Conservation (phyloP, 352 stramenopile species). For the Pythium rhizo-oryzae region DNA sequence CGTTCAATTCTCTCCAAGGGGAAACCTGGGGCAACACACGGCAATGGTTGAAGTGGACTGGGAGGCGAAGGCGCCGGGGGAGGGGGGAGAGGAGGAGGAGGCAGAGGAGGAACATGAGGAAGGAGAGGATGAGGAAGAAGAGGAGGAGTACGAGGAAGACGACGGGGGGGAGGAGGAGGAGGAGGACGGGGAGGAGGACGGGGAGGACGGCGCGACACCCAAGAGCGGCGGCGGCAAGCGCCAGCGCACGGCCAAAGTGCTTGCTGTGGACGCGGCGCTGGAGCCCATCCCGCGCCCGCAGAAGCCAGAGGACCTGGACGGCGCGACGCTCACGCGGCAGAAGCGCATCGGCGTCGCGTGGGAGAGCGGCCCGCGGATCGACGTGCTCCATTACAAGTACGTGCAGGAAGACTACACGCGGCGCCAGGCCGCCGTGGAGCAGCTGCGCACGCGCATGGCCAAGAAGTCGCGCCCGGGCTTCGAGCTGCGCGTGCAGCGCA, state of each 20-base stretch:
- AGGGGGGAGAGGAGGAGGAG: not conserved
- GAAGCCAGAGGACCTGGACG: conserved; percentile 31
- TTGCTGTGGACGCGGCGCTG: conserved; percentile 22
- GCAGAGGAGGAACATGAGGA: conserved; percentile 6
- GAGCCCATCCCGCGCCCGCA: conserved; percentile 27
- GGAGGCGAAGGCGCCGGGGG: not conserved
- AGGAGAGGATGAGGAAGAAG: conserved; percentile 31
- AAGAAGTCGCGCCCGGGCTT: conserved; percentile 66
- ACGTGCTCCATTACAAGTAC: conserved; percentile 71
- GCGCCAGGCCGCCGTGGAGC: conserved; percentile 54
- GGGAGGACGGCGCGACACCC: conserved; percentile 10
- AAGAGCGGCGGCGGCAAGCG: conserved; percentile 18
- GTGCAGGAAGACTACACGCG: conserved; percentile 68
- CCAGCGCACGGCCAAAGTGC: conserved; percentile 31
- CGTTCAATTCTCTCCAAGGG: not conserved
- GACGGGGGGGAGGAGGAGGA: conserved; percentile 33
- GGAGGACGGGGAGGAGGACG: conserved; percentile 31
- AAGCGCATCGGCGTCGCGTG: conserved; percentile 68
- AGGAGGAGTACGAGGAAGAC: conserved; percentile 27
- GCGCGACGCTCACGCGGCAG: conserved; percentile 46
- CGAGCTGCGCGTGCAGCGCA: conserved; percentile 56
- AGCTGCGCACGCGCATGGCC: conserved; percentile 57
- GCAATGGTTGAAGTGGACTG: conserved; percentile 8
- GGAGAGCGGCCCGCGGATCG: conserved; percentile 60
- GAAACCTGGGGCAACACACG: conserved; percentile 3